Evolutionary conservation across 129 eudicot species (phyloP).

Genomic region (Tagetes patula): DNA sequence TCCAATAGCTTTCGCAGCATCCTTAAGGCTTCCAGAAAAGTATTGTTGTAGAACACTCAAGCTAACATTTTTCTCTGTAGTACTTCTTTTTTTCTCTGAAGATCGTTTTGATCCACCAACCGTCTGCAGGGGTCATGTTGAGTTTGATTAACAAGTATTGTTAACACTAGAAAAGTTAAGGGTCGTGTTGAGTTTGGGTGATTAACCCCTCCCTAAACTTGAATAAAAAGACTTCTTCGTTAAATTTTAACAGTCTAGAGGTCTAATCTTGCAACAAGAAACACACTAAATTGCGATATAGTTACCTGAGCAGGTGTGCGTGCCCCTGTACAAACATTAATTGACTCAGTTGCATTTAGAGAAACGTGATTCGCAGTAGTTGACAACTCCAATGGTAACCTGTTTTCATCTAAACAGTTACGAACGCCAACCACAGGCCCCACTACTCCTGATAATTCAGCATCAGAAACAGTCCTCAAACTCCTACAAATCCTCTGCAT

Average conservation of each 20-base stretch:
- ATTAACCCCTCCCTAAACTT: background rate
- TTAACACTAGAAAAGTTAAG: too few species aligned
- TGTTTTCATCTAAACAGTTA: constrained; percentile 26
- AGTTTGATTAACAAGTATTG: background rate
- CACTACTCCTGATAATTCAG: constrained; percentile 38
- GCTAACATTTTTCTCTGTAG: constrained; percentile 72
- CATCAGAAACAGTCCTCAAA: constrained; percentile 70
- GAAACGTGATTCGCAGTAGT: constrained; percentile 27
- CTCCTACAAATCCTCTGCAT: constrained; percentile 69
- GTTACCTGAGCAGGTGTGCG: constrained; percentile 51
- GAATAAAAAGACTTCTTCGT: background rate
- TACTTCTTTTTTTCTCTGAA: constrained; percentile 64
- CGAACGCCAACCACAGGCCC: constrained; percentile 21
- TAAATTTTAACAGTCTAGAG: background rate
- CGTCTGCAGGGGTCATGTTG: constrained; percentile 26
- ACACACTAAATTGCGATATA: constrained; percentile 7
- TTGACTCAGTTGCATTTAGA: constrained; percentile 32
- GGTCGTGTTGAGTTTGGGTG: background rate
- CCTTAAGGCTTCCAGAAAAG: constrained; percentile 91
- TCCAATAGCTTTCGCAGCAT: constrained; percentile 93
- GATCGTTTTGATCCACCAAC: constrained; percentile 47
- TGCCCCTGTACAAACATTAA: constrained; percentile 29
- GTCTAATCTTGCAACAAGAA: background rate
- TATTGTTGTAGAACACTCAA: constrained; percentile 81
- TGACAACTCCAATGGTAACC: constrained; percentile 33